Percentiles rank a stretch among this genome's conserved stretches.
phyloP scores from a whole-genome alignment of 805 yeast species.

The Cyberlindnera samutprakarnensis region DNA sequence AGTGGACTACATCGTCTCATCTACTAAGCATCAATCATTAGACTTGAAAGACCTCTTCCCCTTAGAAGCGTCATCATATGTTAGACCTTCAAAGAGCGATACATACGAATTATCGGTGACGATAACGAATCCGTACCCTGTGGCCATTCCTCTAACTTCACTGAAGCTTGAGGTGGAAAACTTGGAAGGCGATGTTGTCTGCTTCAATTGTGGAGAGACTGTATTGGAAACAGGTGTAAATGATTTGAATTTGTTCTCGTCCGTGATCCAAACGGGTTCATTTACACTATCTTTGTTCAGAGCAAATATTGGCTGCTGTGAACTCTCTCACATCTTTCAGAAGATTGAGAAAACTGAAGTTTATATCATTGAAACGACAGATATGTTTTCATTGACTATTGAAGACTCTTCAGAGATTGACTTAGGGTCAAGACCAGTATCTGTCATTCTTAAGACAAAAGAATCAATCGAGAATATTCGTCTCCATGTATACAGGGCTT shows the following conservation, averaged over 20 bases:
- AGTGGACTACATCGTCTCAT: conserved; percentile 1
- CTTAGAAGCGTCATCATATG: conserved; percentile 3
- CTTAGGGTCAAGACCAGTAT: conserved; percentile 13
- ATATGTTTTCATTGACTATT: conserved; percentile 15
- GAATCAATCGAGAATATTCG: conserved; percentile 3
- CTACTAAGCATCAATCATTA: neutral
- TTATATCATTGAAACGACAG: conserved; percentile 6
- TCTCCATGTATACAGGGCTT: conserved; percentile 8
- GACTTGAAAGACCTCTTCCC: conserved; percentile 9
- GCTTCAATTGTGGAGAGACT: neutral
- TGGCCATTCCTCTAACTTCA: conserved; percentile 1
- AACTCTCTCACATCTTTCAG: conserved; percentile 19
- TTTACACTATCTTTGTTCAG: conserved; percentile 24
- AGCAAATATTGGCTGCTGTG: conserved; percentile 20
- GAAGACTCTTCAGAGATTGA: conserved; percentile 13
- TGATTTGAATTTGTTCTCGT: conserved; percentile 16
- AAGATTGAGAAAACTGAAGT: conserved; percentile 3
- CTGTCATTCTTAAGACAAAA: conserved; percentile 10
- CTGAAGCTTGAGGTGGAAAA: conserved; percentile 19
- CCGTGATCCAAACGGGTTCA: conserved; percentile 27
- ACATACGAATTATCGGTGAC: conserved; percentile 6
- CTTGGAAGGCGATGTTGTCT: conserved; percentile 4
- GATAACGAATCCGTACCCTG: conserved; percentile 5
- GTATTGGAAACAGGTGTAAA: conserved; percentile 4
- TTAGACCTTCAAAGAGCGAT: conserved; percentile 9